These are phyloP conservation scores for Cercospora janseana DNA, from an alignment of 2,329 filamentous ascomycete genomes.

Conservation along the genomic window DNA sequence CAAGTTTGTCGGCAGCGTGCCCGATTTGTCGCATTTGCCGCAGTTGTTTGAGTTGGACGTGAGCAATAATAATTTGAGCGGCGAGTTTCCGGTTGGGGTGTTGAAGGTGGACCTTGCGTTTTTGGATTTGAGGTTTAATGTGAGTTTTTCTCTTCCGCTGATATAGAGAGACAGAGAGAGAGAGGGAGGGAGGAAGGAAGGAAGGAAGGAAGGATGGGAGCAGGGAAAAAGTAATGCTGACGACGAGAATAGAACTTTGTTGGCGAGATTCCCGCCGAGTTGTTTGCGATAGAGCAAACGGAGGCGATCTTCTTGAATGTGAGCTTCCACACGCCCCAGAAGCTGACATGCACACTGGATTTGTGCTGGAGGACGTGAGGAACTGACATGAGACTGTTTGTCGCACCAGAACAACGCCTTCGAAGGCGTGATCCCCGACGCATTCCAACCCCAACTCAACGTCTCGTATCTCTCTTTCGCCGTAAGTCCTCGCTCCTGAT, in stretches of 20 bases:
- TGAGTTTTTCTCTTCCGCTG: not conserved
- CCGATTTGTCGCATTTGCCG: constrained; percentile 14
- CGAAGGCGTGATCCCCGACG: not conserved
- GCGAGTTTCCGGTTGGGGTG: constrained; percentile 12
- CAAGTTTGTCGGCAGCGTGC: constrained; percentile 17
- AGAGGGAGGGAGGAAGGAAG: too few relatives aligned
- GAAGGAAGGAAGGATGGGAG: too few relatives aligned
- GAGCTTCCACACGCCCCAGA: too few relatives aligned
- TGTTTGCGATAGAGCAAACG: constrained; percentile 18
- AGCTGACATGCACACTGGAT: too few relatives aligned
- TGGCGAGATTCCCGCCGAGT: constrained; percentile 8
- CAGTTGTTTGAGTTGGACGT: constrained; percentile 20
- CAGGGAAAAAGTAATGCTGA: not conserved
- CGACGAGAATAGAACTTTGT: constrained; percentile 7
- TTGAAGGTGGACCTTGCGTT: constrained; percentile 14
- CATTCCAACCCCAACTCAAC: not conserved
- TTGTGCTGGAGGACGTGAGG: too few relatives aligned
- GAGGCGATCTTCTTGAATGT: constrained; percentile 19
- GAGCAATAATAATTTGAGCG: constrained; percentile 17
- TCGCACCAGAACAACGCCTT: not conserved
- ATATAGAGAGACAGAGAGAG: too few relatives aligned
- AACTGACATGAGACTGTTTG: too few relatives aligned
- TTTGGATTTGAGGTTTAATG: constrained; percentile 22
- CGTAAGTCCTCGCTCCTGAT: not conserved
- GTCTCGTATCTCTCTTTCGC: not conserved